These are phyloP conservation scores for Flueggea neowawraea DNA, from an alignment of 441 rosid species.

Conservation along the genomic window DNA sequence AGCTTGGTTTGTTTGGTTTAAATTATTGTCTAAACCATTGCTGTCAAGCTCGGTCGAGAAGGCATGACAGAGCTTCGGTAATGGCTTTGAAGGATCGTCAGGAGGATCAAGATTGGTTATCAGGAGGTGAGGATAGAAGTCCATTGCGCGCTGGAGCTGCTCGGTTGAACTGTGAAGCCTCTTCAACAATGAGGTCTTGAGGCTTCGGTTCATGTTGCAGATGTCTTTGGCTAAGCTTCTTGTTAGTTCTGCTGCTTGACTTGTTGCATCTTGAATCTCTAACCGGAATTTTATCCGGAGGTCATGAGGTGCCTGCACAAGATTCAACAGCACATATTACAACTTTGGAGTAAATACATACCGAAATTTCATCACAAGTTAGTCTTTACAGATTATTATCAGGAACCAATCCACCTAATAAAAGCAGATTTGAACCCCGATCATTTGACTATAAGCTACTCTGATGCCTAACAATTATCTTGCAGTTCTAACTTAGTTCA, in stretches of 20 bases:
- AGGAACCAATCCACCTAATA: no score
- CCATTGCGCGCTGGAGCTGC: conserved; percentile 46
- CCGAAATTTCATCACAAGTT: no score
- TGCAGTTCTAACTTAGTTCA: no score
- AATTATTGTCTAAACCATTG: conserved; percentile 14
- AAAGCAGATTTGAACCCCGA: no score
- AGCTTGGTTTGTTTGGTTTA: conserved; percentile 7
- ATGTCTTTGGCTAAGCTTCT: conserved; percentile 53
- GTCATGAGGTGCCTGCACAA: conserved; percentile 49
- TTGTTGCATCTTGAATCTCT: conserved; percentile 47
- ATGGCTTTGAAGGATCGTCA: conserved; percentile 27
- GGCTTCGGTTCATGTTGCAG: conserved; percentile 37
- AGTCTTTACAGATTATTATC: no score
- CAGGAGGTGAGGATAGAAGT: conserved; percentile 51
- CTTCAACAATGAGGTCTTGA: conserved; percentile 32
- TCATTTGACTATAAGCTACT: no score
- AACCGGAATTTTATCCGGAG: conserved; percentile 45
- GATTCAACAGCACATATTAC: background rate
- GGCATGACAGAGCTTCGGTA: conserved; percentile 25
- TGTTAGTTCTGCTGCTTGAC: conserved; percentile 52
- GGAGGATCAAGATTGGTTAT: conserved; percentile 22
- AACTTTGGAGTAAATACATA: no score
- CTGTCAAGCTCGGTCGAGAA: conserved; percentile 21
- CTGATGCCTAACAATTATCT: no score
- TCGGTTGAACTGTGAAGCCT: conserved; percentile 48